Conservation (phyloP, 495 filamentous ascomycete genomes). For the Penicillium desertorum region DNA sequence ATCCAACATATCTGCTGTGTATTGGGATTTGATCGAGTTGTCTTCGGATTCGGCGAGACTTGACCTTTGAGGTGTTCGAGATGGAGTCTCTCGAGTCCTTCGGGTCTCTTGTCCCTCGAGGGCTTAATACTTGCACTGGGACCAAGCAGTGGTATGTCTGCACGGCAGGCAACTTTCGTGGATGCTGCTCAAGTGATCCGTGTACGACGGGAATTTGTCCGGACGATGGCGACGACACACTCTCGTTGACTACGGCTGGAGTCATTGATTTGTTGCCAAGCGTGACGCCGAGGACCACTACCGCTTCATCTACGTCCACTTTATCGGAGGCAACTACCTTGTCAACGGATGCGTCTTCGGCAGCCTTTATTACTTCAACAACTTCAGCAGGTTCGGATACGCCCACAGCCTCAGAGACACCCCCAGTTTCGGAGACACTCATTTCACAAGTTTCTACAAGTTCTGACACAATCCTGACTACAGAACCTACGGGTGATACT, state of each 20-base stretch:
- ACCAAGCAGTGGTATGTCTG: constrained; percentile 37
- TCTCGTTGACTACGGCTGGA: background rate
- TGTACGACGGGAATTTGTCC: constrained; percentile 38
- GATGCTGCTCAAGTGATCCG: constrained; percentile 43
- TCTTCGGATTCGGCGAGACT: background rate
- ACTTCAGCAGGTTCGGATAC: background rate
- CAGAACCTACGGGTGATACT: background rate
- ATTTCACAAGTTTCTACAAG: background rate
- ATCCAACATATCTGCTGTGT: background rate
- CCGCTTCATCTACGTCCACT: constrained; percentile 3
- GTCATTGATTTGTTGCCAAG: background rate
- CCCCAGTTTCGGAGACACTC: background rate
- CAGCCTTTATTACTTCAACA: background rate
- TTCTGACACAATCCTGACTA: constrained; percentile 2
- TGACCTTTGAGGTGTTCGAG: background rate
- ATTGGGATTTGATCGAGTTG: background rate
- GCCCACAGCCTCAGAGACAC: constrained; percentile 2
- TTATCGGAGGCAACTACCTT: background rate
- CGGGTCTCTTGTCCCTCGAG: constrained; percentile 14
- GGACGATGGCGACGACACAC: constrained; percentile 18
- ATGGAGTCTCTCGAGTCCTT: constrained; percentile 13
- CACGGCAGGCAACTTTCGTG: constrained; percentile 26
- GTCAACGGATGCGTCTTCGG: background rate
- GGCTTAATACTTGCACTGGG: constrained; percentile 17
- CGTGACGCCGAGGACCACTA: constrained; percentile 1